phyloP scores from a whole-genome alignment of 1,139 yeast genomes.

The Lodderomyces oxycetoniae region DNA sequence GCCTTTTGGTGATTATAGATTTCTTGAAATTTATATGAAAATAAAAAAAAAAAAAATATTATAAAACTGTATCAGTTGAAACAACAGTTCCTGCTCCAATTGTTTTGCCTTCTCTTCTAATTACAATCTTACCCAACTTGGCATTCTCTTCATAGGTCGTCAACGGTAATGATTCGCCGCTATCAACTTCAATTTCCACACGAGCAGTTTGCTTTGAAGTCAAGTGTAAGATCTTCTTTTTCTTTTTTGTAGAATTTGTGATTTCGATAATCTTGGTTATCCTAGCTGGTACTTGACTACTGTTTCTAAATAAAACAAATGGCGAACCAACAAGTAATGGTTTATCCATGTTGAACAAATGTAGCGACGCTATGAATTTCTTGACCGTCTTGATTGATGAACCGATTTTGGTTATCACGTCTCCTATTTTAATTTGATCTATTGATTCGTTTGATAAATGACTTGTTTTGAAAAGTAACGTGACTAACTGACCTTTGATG shows the following conservation, averaged over 20 bases:
- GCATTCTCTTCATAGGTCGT: conserved; percentile 55
- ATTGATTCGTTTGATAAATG: conserved; percentile 46
- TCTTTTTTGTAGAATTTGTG: conserved; percentile 20
- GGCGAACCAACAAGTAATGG: conserved; percentile 86
- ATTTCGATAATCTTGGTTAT: conserved; percentile 53
- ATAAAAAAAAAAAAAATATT: not conserved
- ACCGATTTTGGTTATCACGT: conserved; percentile 54
- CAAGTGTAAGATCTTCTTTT: conserved; percentile 65
- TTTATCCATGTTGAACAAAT: conserved; percentile 62
- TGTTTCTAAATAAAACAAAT: conserved; percentile 76
- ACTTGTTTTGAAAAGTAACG: conserved; percentile 48
- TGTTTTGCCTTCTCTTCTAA: conserved; percentile 81
- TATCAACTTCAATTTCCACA: conserved; percentile 61
- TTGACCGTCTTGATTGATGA: conserved; percentile 45
- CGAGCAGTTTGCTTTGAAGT: conserved; percentile 69
- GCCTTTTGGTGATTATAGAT: conserved; percentile 62
- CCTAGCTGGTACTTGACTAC: conserved; percentile 71
- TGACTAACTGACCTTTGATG: conserved; percentile 66
- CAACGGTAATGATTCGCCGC: conserved; percentile 55
- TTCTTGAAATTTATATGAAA: conserved; percentile 31
- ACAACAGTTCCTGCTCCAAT: conserved; percentile 78
- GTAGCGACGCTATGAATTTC: conserved; percentile 52
- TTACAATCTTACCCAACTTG: conserved; percentile 73
- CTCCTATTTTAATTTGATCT: conserved; percentile 57
- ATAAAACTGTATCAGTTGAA: not conserved